These are phyloP conservation scores for Perkinsus chesapeaki DNA, from an alignment of 169 alveolate genomes.

Conservation along the genomic window DNA sequence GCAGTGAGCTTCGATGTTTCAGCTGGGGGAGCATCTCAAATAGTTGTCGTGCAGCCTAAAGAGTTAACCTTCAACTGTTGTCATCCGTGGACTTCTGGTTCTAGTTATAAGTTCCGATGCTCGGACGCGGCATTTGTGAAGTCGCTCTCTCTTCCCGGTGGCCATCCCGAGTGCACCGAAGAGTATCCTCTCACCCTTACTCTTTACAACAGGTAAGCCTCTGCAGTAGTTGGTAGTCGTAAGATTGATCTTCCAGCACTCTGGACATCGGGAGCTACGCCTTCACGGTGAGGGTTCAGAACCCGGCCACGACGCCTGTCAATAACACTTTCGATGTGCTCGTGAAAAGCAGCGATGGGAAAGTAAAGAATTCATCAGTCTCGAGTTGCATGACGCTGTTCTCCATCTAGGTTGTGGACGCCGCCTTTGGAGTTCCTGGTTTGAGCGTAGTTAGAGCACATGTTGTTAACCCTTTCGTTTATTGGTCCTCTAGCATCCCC, in stretches of 20 bases:
- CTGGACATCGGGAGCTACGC: conserved; percentile 1
- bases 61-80: background rate
- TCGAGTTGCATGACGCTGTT: background rate
- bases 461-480: background rate
- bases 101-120: background rate
- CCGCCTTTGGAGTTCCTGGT: conserved; percentile 1
- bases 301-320: background rate
- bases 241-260: background rate
- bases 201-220: background rate
- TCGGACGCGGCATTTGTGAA: background rate
- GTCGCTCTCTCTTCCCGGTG: background rate
- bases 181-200: background rate
- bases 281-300: background rate
- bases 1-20: background rate
- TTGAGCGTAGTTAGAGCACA: background rate
- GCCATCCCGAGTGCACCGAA: background rate
- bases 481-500: background rate
- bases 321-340: background rate
- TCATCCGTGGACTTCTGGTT: background rate
- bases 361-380: background rate
- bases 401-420: background rate
- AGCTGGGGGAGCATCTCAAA: background rate
- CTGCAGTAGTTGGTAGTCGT: too few species aligned
- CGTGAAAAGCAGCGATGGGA: background rate
- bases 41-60: background rate